phyloP scores from a whole-genome alignment of 768 basidiomycete genomes.

The Boletus sensibilis region DNA sequence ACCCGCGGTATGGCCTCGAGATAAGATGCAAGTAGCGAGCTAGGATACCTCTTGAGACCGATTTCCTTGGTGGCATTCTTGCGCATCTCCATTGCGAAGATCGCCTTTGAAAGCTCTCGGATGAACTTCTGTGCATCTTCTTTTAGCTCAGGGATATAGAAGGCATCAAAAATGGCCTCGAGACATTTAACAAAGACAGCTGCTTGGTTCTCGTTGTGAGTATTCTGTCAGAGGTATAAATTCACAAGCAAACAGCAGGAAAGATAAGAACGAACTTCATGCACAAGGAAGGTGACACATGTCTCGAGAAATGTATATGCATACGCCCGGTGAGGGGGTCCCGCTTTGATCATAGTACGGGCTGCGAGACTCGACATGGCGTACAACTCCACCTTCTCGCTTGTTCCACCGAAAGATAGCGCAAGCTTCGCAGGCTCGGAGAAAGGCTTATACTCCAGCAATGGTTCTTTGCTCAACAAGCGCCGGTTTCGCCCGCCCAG shows the following conservation, averaged over 20 bases:
- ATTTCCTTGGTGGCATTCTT: constrained; percentile 54
- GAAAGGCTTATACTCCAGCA: constrained; percentile 66
- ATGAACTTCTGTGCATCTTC: constrained; percentile 70
- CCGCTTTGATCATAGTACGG: constrained; percentile 54
- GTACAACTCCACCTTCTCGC: constrained; percentile 62
- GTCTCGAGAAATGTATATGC: constrained; percentile 72
- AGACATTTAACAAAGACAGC: constrained; percentile 66
- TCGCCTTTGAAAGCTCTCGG: constrained; percentile 61
- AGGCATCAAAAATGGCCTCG: constrained; percentile 76
- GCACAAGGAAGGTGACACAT: constrained; percentile 65
- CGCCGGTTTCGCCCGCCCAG: constrained; percentile 92
- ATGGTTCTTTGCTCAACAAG: constrained; percentile 76
- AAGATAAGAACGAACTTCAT: constrained; percentile 55
- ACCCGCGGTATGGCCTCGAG: constrained; percentile 81
- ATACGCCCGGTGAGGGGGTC: constrained; percentile 43
- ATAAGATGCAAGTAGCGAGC: constrained; percentile 61
- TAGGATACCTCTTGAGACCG: constrained; percentile 52
- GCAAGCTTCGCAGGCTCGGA: constrained; percentile 68
- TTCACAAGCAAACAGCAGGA: not conserved
- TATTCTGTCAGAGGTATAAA: constrained; percentile 48
- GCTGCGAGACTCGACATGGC: constrained; percentile 66
- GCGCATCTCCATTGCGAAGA: constrained; percentile 75
- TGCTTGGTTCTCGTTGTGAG: constrained; percentile 70
- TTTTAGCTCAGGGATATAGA: constrained; percentile 66
- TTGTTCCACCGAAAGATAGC: constrained; percentile 71